Evolutionary conservation across 2,329 filamentous ascomycete genomes (phyloP), one percentile per base, ranked within the genome.

Genomic region (Cytospora paraplurivora): DNA sequence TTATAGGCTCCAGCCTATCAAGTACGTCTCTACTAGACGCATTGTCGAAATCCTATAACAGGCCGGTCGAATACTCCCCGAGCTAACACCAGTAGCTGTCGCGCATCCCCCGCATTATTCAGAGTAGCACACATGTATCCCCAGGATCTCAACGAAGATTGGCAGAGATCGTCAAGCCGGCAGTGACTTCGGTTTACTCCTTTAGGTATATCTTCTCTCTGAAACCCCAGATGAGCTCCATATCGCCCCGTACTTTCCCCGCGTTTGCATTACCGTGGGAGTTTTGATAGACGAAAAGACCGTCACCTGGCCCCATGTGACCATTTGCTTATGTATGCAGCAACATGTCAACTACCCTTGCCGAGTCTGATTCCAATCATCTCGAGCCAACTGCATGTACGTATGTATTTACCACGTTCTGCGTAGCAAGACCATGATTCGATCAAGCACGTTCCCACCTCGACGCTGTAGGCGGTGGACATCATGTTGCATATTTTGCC

Each of bases 141-240:
- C 50, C 41, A 33, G 7, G 6, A 37, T 49, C 51, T 17, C 34
- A 51, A 37, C 59, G 38, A 15, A 49, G 56, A 27, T 27, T 50
- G n/a, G 41, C 41, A 55, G 33, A 38, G 51, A 17, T 47, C 41
- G 13, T 34, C 27, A 38, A 55, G 51, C 59, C 59, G 58, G 47
- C 41, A 44, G 59, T 50, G 52, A 38, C 19, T 38, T 55, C 59
- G 59, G 59, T 17, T 61, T 55, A 55, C 59, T 55, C 32, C 49
- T 44, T 55, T 47, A 19, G 59, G 59, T 38, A 38, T 49, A 50
- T 52, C 11, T 19, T 37, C 38, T 32, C 37, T 51, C 21, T 55
- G 51, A 32, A 32, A 47, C 37, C 58, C 59, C 41, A 27, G 44
- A 55, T 37, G 6, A 8, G 2, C 38, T 15, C 15, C 15, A 44